Percentiles rank a stretch among this genome's conserved stretches.
Evolutionary conservation across 148 eudicot genomes (phyloP).

Genomic region (Dysphania ambrosioides): DNA sequence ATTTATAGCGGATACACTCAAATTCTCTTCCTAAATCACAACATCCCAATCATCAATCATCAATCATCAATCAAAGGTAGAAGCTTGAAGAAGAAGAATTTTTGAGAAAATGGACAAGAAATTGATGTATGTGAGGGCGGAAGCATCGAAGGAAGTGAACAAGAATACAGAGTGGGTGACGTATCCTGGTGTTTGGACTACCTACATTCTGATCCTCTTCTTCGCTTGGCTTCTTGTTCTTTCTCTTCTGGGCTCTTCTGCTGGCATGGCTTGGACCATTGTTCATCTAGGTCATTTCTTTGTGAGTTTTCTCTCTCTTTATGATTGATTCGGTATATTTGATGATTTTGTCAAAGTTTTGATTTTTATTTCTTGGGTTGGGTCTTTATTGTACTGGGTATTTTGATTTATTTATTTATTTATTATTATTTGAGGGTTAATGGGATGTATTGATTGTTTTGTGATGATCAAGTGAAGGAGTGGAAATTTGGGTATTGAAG

Average conservation of each 20-base stretch:
- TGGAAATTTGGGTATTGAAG: neutral
- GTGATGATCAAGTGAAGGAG: neutral
- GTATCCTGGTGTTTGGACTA: constrained; percentile 81
- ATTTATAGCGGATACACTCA: neutral
- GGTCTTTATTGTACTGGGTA: neutral
- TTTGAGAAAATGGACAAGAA: constrained; percentile 17
- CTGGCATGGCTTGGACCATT: constrained; percentile 83
- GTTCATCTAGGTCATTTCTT: constrained; percentile 67
- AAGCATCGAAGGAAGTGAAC: constrained; percentile 63
- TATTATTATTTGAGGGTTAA: neutral
- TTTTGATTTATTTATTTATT: neutral
- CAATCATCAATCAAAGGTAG: too few species aligned
- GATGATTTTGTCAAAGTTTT: neutral
- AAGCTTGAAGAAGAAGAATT: neutral
- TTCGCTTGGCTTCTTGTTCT: constrained; percentile 69
- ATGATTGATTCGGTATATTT: neutral
- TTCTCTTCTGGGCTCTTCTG: constrained; percentile 56
- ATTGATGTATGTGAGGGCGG: constrained; percentile 53
- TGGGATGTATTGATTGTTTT: neutral
- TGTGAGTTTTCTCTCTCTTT: constrained; percentile 34
- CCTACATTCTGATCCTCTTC: constrained; percentile 63
- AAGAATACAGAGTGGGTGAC: constrained; percentile 78
- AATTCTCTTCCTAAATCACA: neutral
- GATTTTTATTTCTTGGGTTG: neutral
- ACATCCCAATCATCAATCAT: too few species aligned